Evolutionary conservation across 352 stramenopile genomes (phyloP).

Genomic region (Phytopythium oedochilum): DNA sequence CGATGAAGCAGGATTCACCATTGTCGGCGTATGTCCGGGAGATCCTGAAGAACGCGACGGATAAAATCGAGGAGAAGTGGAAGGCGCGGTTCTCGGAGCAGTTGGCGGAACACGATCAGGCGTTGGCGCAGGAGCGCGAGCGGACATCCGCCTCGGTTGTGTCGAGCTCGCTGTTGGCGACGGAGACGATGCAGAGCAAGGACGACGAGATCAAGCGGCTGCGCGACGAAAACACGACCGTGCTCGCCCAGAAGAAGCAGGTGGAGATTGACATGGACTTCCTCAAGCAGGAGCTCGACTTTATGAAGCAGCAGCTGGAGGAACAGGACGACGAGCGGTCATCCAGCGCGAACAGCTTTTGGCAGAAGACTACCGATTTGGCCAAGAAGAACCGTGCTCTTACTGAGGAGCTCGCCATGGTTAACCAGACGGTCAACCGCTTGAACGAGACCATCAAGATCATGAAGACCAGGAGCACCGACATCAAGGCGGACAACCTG

Average conservation of each 20-base stretch:
- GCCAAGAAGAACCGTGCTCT: constrained; percentile 74
- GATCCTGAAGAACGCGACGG: constrained; percentile 69
- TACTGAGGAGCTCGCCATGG: constrained; percentile 61
- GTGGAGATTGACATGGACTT: constrained; percentile 64
- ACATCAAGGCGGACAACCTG: constrained; percentile 48
- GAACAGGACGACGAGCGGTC: constrained; percentile 69
- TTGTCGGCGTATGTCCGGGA: constrained; percentile 68
- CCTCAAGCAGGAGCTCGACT: constrained; percentile 61
- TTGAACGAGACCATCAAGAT: constrained; percentile 65
- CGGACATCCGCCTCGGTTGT: constrained; percentile 58
- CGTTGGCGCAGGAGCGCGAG: constrained; percentile 58
- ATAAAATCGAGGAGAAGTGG: constrained; percentile 84
- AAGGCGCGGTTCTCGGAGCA: constrained; percentile 68
- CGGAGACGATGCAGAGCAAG: constrained; percentile 68
- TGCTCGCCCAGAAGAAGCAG: constrained; percentile 66
- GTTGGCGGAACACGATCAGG: constrained; percentile 59
- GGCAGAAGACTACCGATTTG: constrained; percentile 85
- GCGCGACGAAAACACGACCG: constrained; percentile 52
- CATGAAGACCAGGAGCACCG: constrained; percentile 42
- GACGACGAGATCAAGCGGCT: constrained; percentile 73
- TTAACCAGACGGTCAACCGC: constrained; percentile 58
- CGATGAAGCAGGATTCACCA: constrained; percentile 56
- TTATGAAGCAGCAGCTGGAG: constrained; percentile 64
- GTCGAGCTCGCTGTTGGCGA: constrained; percentile 61
- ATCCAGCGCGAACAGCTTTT: constrained; percentile 70